A percentile compares a stretch with the other conserved stretches of the same genome.
These are phyloP conservation scores for Pugionium cornutum DNA, from an alignment of 345 rosid genomes.

Conservation along the genomic window DNA sequence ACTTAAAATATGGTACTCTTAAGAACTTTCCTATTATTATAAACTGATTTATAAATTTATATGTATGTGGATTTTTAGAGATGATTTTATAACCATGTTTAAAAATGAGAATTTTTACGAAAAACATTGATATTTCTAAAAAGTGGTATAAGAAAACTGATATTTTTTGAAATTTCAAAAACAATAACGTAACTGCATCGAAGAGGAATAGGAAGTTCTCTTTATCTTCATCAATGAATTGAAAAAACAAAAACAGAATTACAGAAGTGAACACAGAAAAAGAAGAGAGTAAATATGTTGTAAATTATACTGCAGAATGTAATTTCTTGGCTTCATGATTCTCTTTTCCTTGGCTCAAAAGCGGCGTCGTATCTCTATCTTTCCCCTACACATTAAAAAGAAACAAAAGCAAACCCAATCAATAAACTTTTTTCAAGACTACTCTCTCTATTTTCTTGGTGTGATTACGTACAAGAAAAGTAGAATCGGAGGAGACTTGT, in stretches of 20 bases:
- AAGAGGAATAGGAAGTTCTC: no score
- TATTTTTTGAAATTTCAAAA: no score
- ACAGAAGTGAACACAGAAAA: constrained; percentile 7
- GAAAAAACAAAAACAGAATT: neutral
- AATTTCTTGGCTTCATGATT: constrained; percentile 61
- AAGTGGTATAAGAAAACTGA: no score
- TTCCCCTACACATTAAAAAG: constrained; percentile 50
- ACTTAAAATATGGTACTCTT: no score
- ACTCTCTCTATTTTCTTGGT: neutral
- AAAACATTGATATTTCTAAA: no score
- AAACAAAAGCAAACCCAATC: no score
- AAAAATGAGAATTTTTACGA: no score
- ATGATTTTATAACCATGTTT: no score
- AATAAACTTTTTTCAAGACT: neutral
- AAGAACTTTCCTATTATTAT: no score
- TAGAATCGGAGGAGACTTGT: constrained; percentile 66
- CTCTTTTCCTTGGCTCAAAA: constrained; percentile 38
- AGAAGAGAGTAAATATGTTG: neutral
- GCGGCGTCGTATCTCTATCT: constrained; percentile 74
- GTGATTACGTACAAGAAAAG: constrained; percentile 54
- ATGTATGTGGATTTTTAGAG: no score
- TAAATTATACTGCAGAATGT: constrained; percentile 60
- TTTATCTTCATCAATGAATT: constrained; percentile 30
- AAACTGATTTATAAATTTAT: no score
- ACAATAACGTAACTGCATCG: no score